A percentile compares a stretch with the other conserved stretches of the same genome.
Conservation (phyloP, 2,329 filamentous ascomycete genomes). For the Fusarium sp. region DNA sequence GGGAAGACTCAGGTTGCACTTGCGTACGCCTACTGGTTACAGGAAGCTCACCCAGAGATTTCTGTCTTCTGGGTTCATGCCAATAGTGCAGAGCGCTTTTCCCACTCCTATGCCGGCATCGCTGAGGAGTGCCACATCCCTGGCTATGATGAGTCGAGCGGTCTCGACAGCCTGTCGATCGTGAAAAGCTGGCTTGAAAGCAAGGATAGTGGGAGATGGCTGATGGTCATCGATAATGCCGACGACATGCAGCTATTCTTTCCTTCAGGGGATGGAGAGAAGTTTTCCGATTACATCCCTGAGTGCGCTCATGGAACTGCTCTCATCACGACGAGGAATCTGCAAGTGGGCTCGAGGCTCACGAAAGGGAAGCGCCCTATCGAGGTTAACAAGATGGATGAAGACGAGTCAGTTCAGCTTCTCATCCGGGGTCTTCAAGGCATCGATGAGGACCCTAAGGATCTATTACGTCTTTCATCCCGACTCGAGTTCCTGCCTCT, state of each 20-base stretch:
- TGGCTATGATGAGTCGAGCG: constrained; percentile 36
- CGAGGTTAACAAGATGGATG: constrained; percentile 44
- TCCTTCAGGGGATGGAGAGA: rapidly evolving
- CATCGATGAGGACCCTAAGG: not conserved
- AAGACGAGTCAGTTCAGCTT: constrained; percentile 39
- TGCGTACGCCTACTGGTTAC: constrained; percentile 28
- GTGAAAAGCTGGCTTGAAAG: constrained; percentile 46
- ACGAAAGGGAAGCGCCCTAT: constrained; percentile 34
- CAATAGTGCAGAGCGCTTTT: constrained; percentile 43
- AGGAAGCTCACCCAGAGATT: not conserved
- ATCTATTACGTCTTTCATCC: constrained; percentile 34
- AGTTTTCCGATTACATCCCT: constrained; percentile 32
- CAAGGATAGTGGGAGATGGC: constrained; percentile 5
- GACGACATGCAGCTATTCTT: constrained; percentile 35
- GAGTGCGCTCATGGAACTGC: constrained; percentile 44
- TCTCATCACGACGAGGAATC: constrained; percentile 49
- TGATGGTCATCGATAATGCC: constrained; percentile 37
- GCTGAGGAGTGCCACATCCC: constrained; percentile 43
- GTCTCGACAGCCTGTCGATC: constrained; percentile 34
- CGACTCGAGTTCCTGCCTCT: constrained; percentile 47
- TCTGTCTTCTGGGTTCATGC: constrained; percentile 51
- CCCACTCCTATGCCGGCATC: constrained; percentile 47
- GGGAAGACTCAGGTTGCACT: constrained; percentile 35
- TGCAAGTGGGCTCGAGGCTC: constrained; percentile 42
- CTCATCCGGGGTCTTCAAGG: constrained; percentile 31